Conservation (phyloP, 495 filamentous ascomycete species). For the Evansstolkia leycettana region DNA sequence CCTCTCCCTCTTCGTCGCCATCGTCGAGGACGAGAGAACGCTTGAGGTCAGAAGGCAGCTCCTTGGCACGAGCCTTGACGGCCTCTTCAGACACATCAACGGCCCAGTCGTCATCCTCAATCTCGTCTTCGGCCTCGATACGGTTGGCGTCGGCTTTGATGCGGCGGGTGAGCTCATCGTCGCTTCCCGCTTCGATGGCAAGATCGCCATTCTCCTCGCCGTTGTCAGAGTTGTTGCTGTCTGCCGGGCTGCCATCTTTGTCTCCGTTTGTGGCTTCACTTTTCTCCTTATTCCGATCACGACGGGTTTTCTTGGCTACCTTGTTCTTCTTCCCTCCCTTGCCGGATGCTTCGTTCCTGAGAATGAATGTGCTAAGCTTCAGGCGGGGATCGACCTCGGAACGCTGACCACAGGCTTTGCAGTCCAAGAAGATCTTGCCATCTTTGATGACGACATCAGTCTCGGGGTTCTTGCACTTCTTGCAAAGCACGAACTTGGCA, state of each 20-base stretch:
- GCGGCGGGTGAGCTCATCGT: conserved; percentile 83
- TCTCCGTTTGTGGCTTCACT: conserved; percentile 50
- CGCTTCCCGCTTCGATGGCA: conserved; percentile 66
- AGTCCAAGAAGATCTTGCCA: conserved; percentile 80
- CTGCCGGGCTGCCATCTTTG: conserved; percentile 53
- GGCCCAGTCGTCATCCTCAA: conserved; percentile 83
- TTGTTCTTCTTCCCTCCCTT: conserved; percentile 96
- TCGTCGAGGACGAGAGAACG: conserved; percentile 74
- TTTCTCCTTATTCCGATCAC: conserved; percentile 61
- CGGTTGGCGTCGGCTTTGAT: conserved; percentile 74
- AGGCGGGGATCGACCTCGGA: conserved; percentile 81
- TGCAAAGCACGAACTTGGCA: conserved; percentile 94
- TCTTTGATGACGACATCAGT: conserved; percentile 92
- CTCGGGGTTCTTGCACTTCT: conserved; percentile 99
- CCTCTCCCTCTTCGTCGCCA: conserved; percentile 74
- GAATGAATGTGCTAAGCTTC: conserved; percentile 94
- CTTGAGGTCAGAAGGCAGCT: conserved; percentile 85
- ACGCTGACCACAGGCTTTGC: conserved; percentile 95
- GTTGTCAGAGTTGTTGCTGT: conserved; percentile 59
- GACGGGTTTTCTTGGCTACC: conserved; percentile 70
- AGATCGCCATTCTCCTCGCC: conserved; percentile 57
- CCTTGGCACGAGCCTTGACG: conserved; percentile 83
- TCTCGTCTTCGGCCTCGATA: conserved; percentile 50
- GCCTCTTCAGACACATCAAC: conserved; percentile 92
- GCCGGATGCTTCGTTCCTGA: conserved; percentile 71